Evolutionary conservation across 2,329 filamentous ascomycete species (phyloP).

Genomic region (Aspergillus sp.): DNA sequence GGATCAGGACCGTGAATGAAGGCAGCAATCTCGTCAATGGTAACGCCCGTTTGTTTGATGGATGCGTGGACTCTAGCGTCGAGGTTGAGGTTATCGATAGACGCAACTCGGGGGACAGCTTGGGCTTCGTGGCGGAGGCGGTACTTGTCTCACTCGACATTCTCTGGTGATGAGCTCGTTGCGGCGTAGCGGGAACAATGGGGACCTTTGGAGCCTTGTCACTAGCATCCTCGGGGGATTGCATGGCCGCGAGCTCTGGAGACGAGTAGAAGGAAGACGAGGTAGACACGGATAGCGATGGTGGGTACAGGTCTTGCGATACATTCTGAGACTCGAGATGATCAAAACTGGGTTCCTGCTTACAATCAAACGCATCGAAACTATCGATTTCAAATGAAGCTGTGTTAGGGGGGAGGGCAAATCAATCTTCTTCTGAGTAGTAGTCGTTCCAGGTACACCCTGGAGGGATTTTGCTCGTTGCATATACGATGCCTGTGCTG

Average conservation of each 20-base stretch:
- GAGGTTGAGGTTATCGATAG: slow-evolving; percentile 46
- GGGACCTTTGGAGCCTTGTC: slow-evolving; percentile 24
- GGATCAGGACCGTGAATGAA: slow-evolving; percentile 70
- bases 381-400: slow-evolving; percentile 41
- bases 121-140: slow-evolving; percentile 27
- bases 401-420: slow-evolving; percentile 54
- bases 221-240: slow-evolving; percentile 18
- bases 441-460: slow-evolving; percentile 35
- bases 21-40: slow-evolving; percentile 73
- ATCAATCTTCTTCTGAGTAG: slow-evolving; percentile 34
- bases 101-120: slow-evolving; percentile 40
- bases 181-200: slow-evolving; percentile 24
- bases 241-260: slow-evolving; percentile 47
- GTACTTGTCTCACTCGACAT: slow-evolving; percentile 12
- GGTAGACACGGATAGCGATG: slow-evolving; percentile 36
- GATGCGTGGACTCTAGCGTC: slow-evolving; percentile 56
- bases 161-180: slow-evolving; percentile 15
- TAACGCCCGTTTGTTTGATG: slow-evolving; percentile 75
- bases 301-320: slow-evolving; percentile 38
- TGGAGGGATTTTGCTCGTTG: slow-evolving; percentile 43
- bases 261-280: slow-evolving; percentile 50
- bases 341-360: slow-evolving; percentile 31
- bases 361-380: slow-evolving; percentile 54
- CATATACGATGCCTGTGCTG: slow-evolving; percentile 36
- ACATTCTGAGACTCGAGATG: slow-evolving; percentile 17